Evolutionary conservation across 1,284 basidiomycete genomes (phyloP).

Genomic region (Irpex sp.): DNA sequence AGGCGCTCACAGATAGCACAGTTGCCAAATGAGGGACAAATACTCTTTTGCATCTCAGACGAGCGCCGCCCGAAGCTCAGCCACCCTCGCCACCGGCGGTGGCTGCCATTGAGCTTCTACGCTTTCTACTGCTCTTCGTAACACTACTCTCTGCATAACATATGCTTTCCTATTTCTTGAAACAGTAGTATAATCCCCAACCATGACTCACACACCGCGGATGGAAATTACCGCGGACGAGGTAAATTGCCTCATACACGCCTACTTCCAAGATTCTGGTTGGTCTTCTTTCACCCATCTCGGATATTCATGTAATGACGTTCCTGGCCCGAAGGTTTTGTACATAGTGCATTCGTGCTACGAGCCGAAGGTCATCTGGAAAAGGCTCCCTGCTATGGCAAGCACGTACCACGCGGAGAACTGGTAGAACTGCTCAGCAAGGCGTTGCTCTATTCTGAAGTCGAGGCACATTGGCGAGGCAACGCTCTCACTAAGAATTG

Average conservation of each 20-base stretch:
- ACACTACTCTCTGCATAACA: neutral
- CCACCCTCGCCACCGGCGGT: neutral
- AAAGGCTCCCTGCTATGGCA: constrained; percentile 58
- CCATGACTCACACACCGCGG: constrained; percentile 21
- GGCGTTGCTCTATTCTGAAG: constrained; percentile 79
- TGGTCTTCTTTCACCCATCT: neutral
- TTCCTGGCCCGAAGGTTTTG: constrained; percentile 50
- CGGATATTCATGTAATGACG: neutral
- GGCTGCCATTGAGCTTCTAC: neutral
- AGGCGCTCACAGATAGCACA: neutral
- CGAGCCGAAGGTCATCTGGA: constrained; percentile 69
- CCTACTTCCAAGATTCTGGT: constrained; percentile 82
- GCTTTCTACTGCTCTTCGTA: constrained; percentile 1
- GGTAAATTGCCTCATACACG: constrained; percentile 79
- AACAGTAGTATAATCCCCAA: neutral
- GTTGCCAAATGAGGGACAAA: neutral
- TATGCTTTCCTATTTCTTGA: neutral
- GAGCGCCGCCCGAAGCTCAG: neutral
- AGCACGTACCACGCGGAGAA: constrained; percentile 78
- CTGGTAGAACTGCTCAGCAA: constrained; percentile 79
- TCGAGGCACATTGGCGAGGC: constrained; percentile 74
- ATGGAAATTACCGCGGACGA: constrained; percentile 76
- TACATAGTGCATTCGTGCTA: constrained; percentile 75
- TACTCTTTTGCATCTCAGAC: neutral
- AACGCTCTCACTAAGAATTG: constrained; percentile 58